phyloP scores from a whole-genome alignment of 805 yeast genomes.

The Saccharomycopsis oosterbeekiorum region DNA sequence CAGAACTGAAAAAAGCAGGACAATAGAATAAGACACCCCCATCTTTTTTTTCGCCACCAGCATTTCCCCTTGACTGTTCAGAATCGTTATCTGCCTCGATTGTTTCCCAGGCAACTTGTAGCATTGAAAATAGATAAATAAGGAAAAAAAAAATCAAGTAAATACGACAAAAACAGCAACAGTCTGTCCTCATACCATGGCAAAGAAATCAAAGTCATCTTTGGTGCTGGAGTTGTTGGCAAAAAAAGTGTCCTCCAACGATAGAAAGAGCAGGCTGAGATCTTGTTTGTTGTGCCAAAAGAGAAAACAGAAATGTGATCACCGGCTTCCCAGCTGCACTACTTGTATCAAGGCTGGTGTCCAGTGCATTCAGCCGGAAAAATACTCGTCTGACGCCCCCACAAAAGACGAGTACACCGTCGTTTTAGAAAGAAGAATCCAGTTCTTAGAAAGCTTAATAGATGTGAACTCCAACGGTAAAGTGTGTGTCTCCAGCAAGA shows the following conservation, averaged over 20 bases:
- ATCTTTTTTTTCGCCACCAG: no score
- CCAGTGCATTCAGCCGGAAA: constrained; percentile 53
- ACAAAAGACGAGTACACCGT: constrained; percentile 48
- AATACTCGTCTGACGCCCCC: constrained; percentile 37
- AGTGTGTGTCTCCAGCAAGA: neutral
- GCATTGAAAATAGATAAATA: neutral
- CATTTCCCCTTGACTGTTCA: no score
- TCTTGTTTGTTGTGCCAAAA: constrained; percentile 48
- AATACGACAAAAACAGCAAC: neutral
- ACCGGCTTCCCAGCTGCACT: constrained; percentile 52
- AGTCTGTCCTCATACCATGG: neutral
- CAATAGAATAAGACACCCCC: no score
- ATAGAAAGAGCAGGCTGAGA: constrained; percentile 47
- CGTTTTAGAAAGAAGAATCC: constrained; percentile 45
- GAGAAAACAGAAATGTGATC: constrained; percentile 57
- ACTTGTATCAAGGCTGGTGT: constrained; percentile 57
- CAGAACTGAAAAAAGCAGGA: no score
- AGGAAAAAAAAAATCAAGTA: neutral
- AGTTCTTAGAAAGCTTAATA: constrained; percentile 39
- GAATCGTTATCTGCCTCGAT: no score
- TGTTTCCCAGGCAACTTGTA: no score
- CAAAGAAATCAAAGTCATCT: constrained; percentile 8
- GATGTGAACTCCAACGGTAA: constrained; percentile 21
- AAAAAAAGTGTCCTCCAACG: constrained; percentile 23
- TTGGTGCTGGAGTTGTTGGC: constrained; percentile 20